phyloP scores from a whole-genome alignment of 2,329 filamentous ascomycete species.

The Colletotrichum orchidophilum region DNA sequence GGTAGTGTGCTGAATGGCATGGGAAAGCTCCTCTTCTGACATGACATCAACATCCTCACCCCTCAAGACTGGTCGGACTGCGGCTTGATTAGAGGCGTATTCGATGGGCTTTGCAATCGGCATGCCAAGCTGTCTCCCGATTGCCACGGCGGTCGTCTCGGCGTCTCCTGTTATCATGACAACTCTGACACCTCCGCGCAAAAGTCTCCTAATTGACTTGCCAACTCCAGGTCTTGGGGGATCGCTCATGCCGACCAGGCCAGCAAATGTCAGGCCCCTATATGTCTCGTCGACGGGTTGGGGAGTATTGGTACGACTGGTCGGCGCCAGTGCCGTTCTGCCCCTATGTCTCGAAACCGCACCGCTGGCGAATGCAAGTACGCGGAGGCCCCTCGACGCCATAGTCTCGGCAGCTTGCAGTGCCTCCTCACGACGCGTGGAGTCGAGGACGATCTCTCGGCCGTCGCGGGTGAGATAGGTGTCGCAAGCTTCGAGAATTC shows the following conservation, averaged over 20 bases:
- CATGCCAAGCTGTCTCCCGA: slow-evolving; percentile 96
- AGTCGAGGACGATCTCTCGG: slow-evolving; percentile 85
- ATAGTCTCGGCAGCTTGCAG: slow-evolving; percentile 83
- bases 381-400: slow-evolving; percentile 88
- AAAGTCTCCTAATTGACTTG: slow-evolving; percentile 85
- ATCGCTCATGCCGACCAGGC: slow-evolving; percentile 96
- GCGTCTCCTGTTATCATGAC: slow-evolving; percentile 99
- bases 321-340: slow-evolving; percentile 46
- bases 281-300: slow-evolving; percentile 72
- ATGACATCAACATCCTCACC: slow-evolving; percentile 95
- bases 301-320: slow-evolving; percentile 62
- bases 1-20: slow-evolving; percentile 86
- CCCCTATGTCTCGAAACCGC: slow-evolving; percentile 61
- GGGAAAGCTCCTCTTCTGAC: slow-evolving; percentile 84
- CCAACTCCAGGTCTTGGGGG: slow-evolving; percentile 91
- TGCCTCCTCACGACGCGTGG: slow-evolving; percentile 77
- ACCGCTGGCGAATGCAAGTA: slow-evolving; percentile 93
- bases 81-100: slow-evolving; percentile 63
- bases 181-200: slow-evolving; percentile 94
- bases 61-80: slow-evolving; percentile 77
- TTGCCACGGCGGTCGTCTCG: slow-evolving; percentile 92
- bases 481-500: slow-evolving; percentile 85
- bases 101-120: slow-evolving; percentile 69
- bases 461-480: slow-evolving; percentile 90
- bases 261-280: slow-evolving; percentile 86